Evolutionary conservation across 179 eudicot species (phyloP).

Genomic region (Sideroxylon spinosum): DNA sequence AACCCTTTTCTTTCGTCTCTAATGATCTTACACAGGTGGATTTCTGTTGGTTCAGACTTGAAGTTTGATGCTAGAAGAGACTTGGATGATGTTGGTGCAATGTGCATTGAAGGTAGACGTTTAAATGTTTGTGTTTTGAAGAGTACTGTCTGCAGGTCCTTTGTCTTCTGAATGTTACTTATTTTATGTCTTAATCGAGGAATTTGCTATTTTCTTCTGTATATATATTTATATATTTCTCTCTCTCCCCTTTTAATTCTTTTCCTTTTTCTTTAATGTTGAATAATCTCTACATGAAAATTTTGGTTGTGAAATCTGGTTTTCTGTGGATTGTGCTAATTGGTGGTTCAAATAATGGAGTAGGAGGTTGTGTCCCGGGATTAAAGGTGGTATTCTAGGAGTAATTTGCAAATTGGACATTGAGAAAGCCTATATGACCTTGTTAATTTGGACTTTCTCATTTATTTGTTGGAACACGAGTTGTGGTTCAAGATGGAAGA

Average conservation of each 20-base stretch:
- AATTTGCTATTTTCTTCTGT: not conserved
- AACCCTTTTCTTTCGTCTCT: slow-evolving; percentile 17
- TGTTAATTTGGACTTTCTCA: no score
- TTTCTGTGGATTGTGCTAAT: not conserved
- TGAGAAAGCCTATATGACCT: no score
- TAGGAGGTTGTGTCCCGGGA: no score
- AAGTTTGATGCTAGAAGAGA: slow-evolving; percentile 97
- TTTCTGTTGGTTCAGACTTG: slow-evolving; percentile 97
- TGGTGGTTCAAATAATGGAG: not conserved
- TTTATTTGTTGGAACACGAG: no score
- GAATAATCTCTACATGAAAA: not conserved
- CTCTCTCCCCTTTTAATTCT: not conserved
- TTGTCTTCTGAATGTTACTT: not conserved
- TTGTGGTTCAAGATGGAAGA: no score
- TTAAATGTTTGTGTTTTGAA: slow-evolving; percentile 11
- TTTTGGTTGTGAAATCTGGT: not conserved
- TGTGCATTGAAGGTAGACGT: slow-evolving; percentile 63
- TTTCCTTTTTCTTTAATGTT: not conserved
- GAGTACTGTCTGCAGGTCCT: not conserved
- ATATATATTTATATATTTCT: not conserved
- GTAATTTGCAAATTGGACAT: no score
- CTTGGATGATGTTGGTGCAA: slow-evolving; percentile 91
- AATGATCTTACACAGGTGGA: slow-evolving; percentile 67
- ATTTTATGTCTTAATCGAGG: not conserved
- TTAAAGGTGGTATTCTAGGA: no score